Conservation (phyloP, 495 filamentous ascomycete species). For the Friedmanniomyces simplex region DNA sequence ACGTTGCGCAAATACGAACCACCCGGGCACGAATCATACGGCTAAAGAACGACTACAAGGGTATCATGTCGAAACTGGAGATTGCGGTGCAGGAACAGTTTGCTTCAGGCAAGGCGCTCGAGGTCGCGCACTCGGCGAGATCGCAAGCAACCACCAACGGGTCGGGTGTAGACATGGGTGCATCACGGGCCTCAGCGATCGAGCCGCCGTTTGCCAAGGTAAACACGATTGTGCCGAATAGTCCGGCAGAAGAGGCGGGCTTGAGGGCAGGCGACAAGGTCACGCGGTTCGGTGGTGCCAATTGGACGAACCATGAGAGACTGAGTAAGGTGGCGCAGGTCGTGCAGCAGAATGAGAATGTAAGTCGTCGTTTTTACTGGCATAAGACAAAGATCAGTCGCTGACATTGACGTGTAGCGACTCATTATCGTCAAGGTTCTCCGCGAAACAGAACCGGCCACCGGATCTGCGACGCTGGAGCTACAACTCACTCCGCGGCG, state of each 20-base stretch:
- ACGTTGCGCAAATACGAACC: slow-evolving; percentile 91
- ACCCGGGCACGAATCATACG: slow-evolving; percentile 82
- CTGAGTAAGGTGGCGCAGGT: slow-evolving; percentile 73
- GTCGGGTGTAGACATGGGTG: not conserved
- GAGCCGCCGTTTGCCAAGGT: slow-evolving; percentile 81
- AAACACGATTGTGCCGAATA: slow-evolving; percentile 65
- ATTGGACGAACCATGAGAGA: slow-evolving; percentile 73
- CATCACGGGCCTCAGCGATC: slow-evolving; percentile 25
- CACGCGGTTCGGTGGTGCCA: slow-evolving; percentile 70
- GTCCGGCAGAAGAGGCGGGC: slow-evolving; percentile 77
- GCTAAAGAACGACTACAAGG: slow-evolving; percentile 87
- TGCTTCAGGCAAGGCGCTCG: slow-evolving; percentile 30
- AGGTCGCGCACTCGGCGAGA: not conserved
- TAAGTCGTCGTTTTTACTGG: slow-evolving; percentile 38
- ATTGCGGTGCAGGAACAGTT: slow-evolving; percentile 71
- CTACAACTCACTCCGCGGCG: slow-evolving; percentile 17
- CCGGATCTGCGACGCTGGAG: not conserved
- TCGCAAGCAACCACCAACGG: slow-evolving; percentile 8
- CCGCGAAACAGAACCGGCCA: slow-evolving; percentile 1
- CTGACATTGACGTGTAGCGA: slow-evolving; percentile 10
- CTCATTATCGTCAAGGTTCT: slow-evolving; percentile 16
- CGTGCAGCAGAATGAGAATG: slow-evolving; percentile 81
- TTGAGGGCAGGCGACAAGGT: slow-evolving; percentile 75
- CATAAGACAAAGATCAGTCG: not conserved
- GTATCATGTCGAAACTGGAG: slow-evolving; percentile 72